Base-by-base conservation (phyloP, 2,329 filamentous ascomycete genomes). In the Claviceps arundinis region DNA sequence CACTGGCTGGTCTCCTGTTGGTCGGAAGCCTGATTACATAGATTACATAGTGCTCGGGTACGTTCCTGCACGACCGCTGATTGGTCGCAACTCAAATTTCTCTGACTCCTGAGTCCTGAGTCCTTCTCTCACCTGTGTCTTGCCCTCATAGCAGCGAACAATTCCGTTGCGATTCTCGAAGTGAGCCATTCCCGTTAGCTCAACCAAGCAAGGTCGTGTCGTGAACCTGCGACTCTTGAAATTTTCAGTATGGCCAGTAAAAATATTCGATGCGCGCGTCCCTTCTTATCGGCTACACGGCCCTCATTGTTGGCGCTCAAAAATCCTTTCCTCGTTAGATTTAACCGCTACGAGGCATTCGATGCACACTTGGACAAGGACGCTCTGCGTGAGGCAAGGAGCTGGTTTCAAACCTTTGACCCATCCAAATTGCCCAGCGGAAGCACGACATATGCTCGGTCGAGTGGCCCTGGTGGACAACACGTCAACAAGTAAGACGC, bases 401-500 rank as follows among this genome's bases (percentile, higher is more conserved):
- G 64, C 55, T 81, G 78, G 78, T 69, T 69, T 47, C 58, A 68
- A 47, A 65, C 68, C 0, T 77, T 80, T 54, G 64, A 67, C 8
- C 56, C 66, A 37, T 64, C 61, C 41, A 66, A 60, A 22, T 60
- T 82, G 2, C 78, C 78, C 14, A 70, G 65, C 51, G 78, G 77
- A 8, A 72, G 64, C 45, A 81, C 75, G 5, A 73, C 66, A 11
- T 81, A 72, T 61, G 72, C 78, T 2, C 70, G 78, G n/a, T 81
- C 78, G 2, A 80, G 77, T 57, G 78, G 78, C 0, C 78, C 78
- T 2, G 78, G 78, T 13, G 78, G 78, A 2, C 78, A 82, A 57
- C 77, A 82, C 59, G 78, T 81, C 37, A 82, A 82, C 60, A 82
- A 81, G 78, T 81, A 59, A 50, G 72, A 42, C 19, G n/a, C 9